Conservation (phyloP, 768 basidiomycete genomes). For the Psilocybe subaeruginosa region DNA sequence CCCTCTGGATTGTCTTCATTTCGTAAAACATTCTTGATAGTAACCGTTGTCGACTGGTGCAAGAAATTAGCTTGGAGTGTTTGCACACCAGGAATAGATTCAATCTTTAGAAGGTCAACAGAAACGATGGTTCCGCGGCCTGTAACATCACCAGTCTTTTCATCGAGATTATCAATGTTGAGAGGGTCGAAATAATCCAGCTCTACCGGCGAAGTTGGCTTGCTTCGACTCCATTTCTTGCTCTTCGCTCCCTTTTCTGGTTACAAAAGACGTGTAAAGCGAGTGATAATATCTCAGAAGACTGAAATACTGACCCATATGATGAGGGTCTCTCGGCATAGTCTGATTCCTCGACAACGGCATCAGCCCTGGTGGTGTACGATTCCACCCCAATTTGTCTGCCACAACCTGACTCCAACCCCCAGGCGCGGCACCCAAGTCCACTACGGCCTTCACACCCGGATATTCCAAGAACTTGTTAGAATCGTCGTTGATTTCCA, state of each 20-base stretch:
- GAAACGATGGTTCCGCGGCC: slow-evolving; percentile 65
- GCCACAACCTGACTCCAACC: slow-evolving; percentile 92
- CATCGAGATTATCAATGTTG: slow-evolving; percentile 37
- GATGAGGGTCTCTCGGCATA: neutral
- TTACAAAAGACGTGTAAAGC: neutral
- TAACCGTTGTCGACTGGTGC: slow-evolving; percentile 44
- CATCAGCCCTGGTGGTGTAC: slow-evolving; percentile 3
- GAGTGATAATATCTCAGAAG: neutral
- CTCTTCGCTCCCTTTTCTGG: slow-evolving; percentile 5
- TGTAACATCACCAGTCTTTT: neutral
- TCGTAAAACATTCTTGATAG: slow-evolving; percentile 42
- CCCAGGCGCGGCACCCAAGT: slow-evolving; percentile 91
- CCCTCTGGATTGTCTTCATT: slow-evolving; percentile 30
- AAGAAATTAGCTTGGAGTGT: slow-evolving; percentile 83
- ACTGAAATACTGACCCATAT: neutral
- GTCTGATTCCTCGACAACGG: neutral
- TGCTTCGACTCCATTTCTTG: slow-evolving; percentile 7
- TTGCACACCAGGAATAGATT: slow-evolving; percentile 72
- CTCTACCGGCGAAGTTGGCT: slow-evolving; percentile 22
- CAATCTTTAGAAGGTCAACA: slow-evolving; percentile 79
- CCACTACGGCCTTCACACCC: slow-evolving; percentile 70
- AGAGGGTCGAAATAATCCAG: slow-evolving; percentile 42
- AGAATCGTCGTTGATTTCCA: slow-evolving; percentile 71
- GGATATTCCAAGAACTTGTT: slow-evolving; percentile 51
- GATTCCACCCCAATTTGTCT: slow-evolving; percentile 57